Base-by-base conservation (phyloP, 176 grass and related monocot genomes). In the Musa itinerans region DNA sequence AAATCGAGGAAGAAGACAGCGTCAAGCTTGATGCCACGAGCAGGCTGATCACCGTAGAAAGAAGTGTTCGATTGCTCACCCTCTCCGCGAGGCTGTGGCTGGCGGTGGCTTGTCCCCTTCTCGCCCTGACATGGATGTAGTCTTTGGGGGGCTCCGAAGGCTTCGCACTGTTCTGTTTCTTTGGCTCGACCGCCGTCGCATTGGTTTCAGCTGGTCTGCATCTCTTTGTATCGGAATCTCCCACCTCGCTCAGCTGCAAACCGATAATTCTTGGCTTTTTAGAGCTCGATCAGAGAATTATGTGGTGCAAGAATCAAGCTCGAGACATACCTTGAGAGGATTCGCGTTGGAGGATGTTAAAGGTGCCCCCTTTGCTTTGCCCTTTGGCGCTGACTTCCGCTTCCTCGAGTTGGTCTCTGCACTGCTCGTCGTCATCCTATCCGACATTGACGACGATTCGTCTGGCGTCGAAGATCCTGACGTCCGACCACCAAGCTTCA, bases 81-180 rank as follows among this genome's bases (percentile, higher is more conserved):
- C 94, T 87, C 86, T 96, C 93, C 3, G 92, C 92, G 24, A 96
- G 92, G 87, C 92, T 92, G 77, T 96, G 92, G 81, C 89, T 97
- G 27, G 93, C 94, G 16, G 94, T 97, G 0, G 94, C 94, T 82
- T 97, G 90, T 0, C 94, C 94, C 85, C 94, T 87, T 79, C 94
- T 90, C 10, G 94, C 94, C 81, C 94, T 89, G 57, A 93, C 94
- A 89, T 97, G 94, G 83, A 97, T 87, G 72, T 97, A 97, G 79
- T 97, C 94, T 67, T 89, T 93, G 55, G 80, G 94, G 0, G 94
- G 90, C 50, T 97, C 94, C 15, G 68, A 83, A 57, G 71, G 75
- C 78, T 87, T 97, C 14, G 72, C 72, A 86, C 91, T 92, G 70
- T 81, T 88, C 84, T 90, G 86, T n/a, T 61, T 27, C 76, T 92